phyloP scores from a whole-genome alignment of 2,329 filamentous ascomycete genomes.

The Colletotrichum sp. region DNA sequence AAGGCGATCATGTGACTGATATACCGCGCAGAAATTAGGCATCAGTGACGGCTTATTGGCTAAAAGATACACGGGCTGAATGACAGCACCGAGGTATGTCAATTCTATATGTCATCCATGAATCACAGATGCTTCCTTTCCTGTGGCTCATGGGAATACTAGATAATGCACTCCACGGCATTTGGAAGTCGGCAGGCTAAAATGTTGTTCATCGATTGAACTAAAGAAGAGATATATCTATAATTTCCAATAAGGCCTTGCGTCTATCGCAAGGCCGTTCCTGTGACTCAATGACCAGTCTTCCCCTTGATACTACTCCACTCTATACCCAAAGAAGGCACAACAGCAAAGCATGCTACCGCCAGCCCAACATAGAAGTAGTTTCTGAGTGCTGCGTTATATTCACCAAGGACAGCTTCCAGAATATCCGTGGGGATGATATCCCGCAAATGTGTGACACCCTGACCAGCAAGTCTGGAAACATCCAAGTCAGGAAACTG shows the following conservation, averaged over 20 bases:
- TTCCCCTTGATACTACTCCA: constrained; percentile 67
- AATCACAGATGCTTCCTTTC: too few relatives aligned
- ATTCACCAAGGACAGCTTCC: constrained; percentile 39
- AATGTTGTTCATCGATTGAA: rapidly evolving
- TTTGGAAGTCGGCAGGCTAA: too few relatives aligned
- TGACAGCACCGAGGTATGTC: too few relatives aligned
- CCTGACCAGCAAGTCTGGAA: constrained; percentile 32
- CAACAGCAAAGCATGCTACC: constrained; percentile 49
- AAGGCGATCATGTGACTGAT: too few relatives aligned
- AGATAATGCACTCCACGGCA: too few relatives aligned
- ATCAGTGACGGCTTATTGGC: too few relatives aligned
- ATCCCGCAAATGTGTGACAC: constrained; percentile 56
- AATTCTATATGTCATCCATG: too few relatives aligned
- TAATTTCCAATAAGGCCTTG: background rate
- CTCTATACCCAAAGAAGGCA: constrained; percentile 64
- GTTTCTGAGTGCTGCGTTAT: constrained; percentile 59
- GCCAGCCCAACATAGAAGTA: constrained; percentile 62
- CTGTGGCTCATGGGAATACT: too few relatives aligned
- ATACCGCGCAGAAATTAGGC: too few relatives aligned
- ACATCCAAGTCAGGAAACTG: constrained; percentile 39
- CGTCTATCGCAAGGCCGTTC: background rate
- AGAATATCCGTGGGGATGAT: constrained; percentile 28
- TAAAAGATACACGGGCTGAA: too few relatives aligned
- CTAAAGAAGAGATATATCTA: rapidly evolving
- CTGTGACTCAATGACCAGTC: background rate